These are phyloP conservation scores for Kalmusia sp. DNA, from an alignment of 2,329 filamentous ascomycete species.

Conservation along the genomic window DNA sequence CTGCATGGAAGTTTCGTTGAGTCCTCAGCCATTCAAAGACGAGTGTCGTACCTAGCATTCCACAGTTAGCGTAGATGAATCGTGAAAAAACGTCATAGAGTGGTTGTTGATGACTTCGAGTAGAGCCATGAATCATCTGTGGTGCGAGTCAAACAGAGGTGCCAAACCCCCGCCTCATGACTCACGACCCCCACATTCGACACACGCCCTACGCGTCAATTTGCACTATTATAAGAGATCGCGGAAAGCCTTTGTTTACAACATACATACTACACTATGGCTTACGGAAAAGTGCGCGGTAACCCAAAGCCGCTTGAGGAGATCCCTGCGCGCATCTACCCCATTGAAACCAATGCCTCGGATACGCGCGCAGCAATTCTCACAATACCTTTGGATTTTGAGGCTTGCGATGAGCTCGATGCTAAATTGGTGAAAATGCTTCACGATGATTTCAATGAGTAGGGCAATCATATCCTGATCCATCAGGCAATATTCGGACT, in stretches of 20 bases:
- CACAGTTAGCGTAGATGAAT: too few species aligned
- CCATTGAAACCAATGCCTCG: slow-evolving; percentile 7
- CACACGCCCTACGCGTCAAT: slow-evolving; percentile 1
- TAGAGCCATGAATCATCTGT: too few species aligned
- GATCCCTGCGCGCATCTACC: slow-evolving; percentile 14
- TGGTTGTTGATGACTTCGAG: too few species aligned
- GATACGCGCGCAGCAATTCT: slow-evolving; percentile 9
- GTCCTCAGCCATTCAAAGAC: too few species aligned
- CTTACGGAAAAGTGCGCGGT: slow-evolving; percentile 15
- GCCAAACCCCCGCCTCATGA: background rate
- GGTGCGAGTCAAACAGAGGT: too few species aligned
- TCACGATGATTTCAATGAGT: slow-evolving; percentile 12
- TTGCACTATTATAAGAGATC: slow-evolving; percentile 4
- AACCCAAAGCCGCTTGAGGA: slow-evolving; percentile 8
- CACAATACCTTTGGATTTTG: slow-evolving; percentile 11
- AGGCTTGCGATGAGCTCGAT: slow-evolving; percentile 11
- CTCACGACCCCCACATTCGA: background rate
- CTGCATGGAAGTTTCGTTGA: too few species aligned
- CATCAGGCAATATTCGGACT: background rate
- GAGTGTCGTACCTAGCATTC: too few species aligned
- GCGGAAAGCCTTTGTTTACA: background rate
- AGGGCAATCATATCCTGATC: background rate
- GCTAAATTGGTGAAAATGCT: slow-evolving; percentile 4
- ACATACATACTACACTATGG: background rate
- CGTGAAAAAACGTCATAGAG: too few species aligned